Evolutionary conservation across 2,329 filamentous ascomycete species (phyloP).

Genomic region (Penicillium concentricum): DNA sequence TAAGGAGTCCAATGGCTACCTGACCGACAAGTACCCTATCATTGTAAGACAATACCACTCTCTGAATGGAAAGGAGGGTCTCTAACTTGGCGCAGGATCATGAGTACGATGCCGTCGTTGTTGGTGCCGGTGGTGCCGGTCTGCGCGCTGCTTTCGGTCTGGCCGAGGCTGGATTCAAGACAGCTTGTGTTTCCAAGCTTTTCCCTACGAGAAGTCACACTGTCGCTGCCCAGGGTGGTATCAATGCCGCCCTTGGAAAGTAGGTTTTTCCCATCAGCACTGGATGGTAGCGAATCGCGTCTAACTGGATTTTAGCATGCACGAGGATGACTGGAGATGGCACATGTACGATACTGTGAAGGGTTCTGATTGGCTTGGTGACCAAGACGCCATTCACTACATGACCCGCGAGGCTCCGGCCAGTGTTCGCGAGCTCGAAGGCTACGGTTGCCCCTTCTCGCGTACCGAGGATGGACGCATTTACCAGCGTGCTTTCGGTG

Average conservation of each 20-base stretch:
- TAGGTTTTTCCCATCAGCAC: constrained; percentile 23
- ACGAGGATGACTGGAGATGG: constrained; percentile 98
- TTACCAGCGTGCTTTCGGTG: constrained; percentile 98
- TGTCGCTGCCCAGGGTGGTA: constrained; percentile 66
- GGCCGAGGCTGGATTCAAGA: constrained; percentile 63
- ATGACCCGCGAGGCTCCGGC: constrained; percentile 94
- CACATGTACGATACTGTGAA: constrained; percentile 99
- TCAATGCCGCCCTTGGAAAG: constrained; percentile 51
- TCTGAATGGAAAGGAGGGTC: not conserved
- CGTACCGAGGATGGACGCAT: constrained; percentile 96
- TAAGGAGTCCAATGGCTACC: constrained; percentile 85
- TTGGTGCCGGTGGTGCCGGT: constrained; percentile 62
- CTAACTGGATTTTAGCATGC: constrained; percentile 67
- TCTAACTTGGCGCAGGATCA: constrained; percentile 65
- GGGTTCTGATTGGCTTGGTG: constrained; percentile 94
- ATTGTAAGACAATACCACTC: constrained; percentile 63
- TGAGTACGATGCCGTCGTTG: constrained; percentile 96
- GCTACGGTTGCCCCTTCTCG: constrained; percentile 91
- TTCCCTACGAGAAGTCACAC: constrained; percentile 65
- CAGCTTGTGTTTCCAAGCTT: constrained; percentile 63
- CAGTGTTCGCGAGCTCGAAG: constrained; percentile 91
- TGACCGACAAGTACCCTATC: constrained; percentile 89
- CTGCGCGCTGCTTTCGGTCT: constrained; percentile 64
- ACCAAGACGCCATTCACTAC: constrained; percentile 97
- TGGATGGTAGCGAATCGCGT: constrained; percentile 7